Percentiles rank a stretch among this genome's conserved stretches.
Evolutionary conservation across 1,139 yeast species (phyloP).

Genomic region (Nematodospora anomalae): DNA sequence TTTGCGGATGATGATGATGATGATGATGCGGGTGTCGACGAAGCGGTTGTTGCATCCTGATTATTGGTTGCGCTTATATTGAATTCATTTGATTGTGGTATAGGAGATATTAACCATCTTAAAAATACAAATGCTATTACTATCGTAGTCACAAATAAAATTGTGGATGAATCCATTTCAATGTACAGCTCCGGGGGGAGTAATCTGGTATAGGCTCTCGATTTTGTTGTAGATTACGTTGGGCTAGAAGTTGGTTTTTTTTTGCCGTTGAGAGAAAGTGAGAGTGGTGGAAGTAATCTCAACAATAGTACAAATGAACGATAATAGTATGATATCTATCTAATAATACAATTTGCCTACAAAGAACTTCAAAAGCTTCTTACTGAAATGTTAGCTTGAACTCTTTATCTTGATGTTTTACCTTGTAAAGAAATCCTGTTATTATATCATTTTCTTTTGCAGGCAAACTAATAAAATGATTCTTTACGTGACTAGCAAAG

Average conservation of each 20-base stretch:
- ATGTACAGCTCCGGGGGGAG: too few species aligned
- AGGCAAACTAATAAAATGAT: constrained; percentile 61
- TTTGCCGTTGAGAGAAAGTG: not conserved
- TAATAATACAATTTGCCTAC: not conserved
- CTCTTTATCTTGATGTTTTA: constrained; percentile 59
- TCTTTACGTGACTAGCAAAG: constrained; percentile 55
- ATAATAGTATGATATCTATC: too few species aligned
- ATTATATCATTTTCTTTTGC: constrained; percentile 76
- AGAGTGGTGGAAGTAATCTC: too few species aligned
- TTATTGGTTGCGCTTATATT: constrained; percentile 12
- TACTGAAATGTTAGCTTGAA: constrained; percentile 38
- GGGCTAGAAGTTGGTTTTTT: not conserved
- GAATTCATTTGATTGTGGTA: constrained; percentile 39
- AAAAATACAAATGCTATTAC: constrained; percentile 55
- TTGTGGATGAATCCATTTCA: constrained; percentile 54
- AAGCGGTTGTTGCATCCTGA: constrained; percentile 7
- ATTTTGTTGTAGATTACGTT: not conserved
- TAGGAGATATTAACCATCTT: constrained; percentile 61
- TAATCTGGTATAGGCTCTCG: too few species aligned
- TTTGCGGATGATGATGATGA: constrained; percentile 5
- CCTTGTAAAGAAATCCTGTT: constrained; percentile 75
- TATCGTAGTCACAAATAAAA: constrained; percentile 50
- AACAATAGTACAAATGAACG: too few species aligned
- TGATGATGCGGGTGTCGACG: constrained; percentile 6
- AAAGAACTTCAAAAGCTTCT: not conserved